These are phyloP conservation scores for Pythium biforme DNA, from an alignment of 352 stramenopile species.

Conservation along the genomic window DNA sequence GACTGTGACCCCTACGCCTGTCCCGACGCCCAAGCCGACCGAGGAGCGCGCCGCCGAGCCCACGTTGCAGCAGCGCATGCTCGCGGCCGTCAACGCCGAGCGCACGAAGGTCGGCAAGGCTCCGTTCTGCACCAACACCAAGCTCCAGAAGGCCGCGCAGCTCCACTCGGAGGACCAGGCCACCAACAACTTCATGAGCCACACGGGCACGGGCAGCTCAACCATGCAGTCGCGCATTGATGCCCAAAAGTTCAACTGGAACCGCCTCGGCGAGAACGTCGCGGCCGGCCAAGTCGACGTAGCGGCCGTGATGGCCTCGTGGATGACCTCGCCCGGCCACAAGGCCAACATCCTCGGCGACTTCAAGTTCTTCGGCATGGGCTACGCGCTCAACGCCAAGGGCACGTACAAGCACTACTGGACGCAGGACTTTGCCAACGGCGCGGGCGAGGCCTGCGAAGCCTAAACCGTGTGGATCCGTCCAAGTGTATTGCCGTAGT, in stretches of 20 bases:
- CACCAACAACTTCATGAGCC: conserved; percentile 25
- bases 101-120: conserved; percentile 32
- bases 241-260: conserved; percentile 30
- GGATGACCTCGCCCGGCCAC: conserved; percentile 55
- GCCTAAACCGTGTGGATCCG: conserved; percentile 1
- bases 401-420: conserved; percentile 51
- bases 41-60: conserved; percentile 5
- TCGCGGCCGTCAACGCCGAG: conserved; percentile 51
- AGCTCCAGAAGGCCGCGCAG: conserved; percentile 27
- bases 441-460: conserved; percentile 32
- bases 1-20: neutral
- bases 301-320: conserved; percentile 37
- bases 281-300: conserved; percentile 43
- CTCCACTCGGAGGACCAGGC: conserved; percentile 29
- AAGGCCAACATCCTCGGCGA: conserved; percentile 44
- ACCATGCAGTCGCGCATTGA: conserved; percentile 21
- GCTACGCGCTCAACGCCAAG: conserved; percentile 43
- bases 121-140: conserved; percentile 19
- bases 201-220: conserved; percentile 20
- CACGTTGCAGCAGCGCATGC: conserved; percentile 34
- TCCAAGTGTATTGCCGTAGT: too few relatives aligned
- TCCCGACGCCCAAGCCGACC: neutral
- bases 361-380: conserved; percentile 37
- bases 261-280: conserved; percentile 45
- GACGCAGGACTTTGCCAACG: conserved; percentile 55